A percentile compares a stretch with the other conserved stretches of the same genome.
Evolutionary conservation across 495 filamentous ascomycete genomes (phyloP).

Genomic region (Lentithecium fluviatile): DNA sequence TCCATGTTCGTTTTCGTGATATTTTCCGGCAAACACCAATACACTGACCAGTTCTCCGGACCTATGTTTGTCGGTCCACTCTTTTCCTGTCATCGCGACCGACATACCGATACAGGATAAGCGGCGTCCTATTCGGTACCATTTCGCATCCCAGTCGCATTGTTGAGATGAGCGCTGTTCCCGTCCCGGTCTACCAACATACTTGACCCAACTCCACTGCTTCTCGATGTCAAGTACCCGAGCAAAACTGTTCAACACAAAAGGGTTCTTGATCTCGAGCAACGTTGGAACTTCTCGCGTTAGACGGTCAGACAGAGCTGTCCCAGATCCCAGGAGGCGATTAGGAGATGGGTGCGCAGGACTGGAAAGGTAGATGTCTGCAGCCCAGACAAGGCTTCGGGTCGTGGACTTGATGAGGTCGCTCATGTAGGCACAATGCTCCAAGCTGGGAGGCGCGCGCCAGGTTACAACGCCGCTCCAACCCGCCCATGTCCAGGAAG

Average conservation of each 20-base stretch:
- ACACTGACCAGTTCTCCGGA: not conserved
- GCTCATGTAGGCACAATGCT: slow-evolving; percentile 1
- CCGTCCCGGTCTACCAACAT: not conserved
- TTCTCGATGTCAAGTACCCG: not conserved
- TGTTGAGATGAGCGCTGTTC: not conserved
- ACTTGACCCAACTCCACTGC: not conserved
- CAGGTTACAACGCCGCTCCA: not conserved
- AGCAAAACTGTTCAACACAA: not conserved
- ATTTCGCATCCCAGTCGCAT: slow-evolving; percentile 1
- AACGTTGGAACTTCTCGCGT: no score
- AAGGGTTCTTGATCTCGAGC: no score
- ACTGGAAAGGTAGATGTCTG: not conserved
- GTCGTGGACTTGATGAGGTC: not conserved
- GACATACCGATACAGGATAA: not conserved
- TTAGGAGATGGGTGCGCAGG: no score
- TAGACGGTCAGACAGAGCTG: no score
- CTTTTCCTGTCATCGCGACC: not conserved
- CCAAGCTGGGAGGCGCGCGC: not conserved
- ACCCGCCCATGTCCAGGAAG: slow-evolving; percentile 6
- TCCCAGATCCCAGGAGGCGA: no score
- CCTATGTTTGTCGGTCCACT: slow-evolving; percentile 1
- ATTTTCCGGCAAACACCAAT: not conserved
- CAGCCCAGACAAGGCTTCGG: not conserved
- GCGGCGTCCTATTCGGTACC: not conserved
- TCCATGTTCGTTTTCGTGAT: not conserved